phyloP scores from a whole-genome alignment of 306 rosid genomes.

The Mucuna pruriens region DNA sequence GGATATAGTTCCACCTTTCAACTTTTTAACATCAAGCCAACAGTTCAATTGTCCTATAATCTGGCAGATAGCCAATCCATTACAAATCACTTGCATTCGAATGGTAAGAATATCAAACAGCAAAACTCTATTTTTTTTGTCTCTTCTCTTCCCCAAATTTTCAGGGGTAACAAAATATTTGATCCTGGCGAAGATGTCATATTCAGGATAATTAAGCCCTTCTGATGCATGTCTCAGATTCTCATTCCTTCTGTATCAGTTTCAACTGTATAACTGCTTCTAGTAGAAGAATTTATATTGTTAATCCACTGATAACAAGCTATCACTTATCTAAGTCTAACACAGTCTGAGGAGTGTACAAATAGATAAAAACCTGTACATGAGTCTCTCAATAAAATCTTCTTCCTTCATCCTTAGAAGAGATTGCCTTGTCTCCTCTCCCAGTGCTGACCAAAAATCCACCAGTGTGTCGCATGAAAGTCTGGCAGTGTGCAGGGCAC shows the following conservation, averaged over 20 bases:
- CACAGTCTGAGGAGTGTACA: slow-evolving; percentile 38
- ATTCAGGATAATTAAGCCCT: slow-evolving; percentile 32
- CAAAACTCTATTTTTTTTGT: background rate
- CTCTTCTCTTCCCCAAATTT: slow-evolving; percentile 12
- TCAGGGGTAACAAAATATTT: slow-evolving; percentile 20
- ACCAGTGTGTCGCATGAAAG: slow-evolving; percentile 97
- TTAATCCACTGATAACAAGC: slow-evolving; percentile 31
- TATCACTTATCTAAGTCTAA: slow-evolving; percentile 43
- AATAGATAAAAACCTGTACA: slow-evolving; percentile 86
- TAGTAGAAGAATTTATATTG: slow-evolving; percentile 24
- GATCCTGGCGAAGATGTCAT: slow-evolving; percentile 4
- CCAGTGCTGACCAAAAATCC: slow-evolving; percentile 98
- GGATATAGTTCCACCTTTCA: slow-evolving; percentile 26
- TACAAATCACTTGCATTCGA: slow-evolving; percentile 24
- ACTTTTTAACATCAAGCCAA: background rate
- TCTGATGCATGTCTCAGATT: slow-evolving; percentile 35
- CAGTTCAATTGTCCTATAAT: slow-evolving; percentile 18
- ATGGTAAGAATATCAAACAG: slow-evolving; percentile 26
- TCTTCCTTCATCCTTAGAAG: slow-evolving; percentile 99
- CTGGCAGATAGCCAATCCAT: slow-evolving; percentile 30
- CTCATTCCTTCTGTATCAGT: slow-evolving; percentile 23
- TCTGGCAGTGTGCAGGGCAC: slow-evolving; percentile 97
- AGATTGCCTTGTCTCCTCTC: slow-evolving; percentile 94
- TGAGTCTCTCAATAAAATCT: slow-evolving; percentile 97
- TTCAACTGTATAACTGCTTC: slow-evolving; percentile 35